phyloP scores from a whole-genome alignment of 441 rosid genomes.

The Gossypium lobatum region DNA sequence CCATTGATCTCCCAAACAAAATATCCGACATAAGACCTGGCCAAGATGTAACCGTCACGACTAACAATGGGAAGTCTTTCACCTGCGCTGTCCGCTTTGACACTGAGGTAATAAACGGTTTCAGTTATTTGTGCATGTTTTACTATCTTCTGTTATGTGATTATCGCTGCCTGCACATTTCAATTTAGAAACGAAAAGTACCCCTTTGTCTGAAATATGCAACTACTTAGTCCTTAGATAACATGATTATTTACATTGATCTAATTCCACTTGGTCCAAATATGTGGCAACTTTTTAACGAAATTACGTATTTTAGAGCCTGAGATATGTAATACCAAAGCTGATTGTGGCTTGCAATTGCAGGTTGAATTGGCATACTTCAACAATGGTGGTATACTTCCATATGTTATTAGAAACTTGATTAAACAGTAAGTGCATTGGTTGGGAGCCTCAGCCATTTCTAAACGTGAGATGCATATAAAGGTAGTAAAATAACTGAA shows the following conservation, averaged over 20 bases:
- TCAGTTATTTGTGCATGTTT: background rate
- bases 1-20: constrained; percentile 76
- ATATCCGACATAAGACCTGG: constrained; percentile 82
- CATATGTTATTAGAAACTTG: constrained; percentile 76
- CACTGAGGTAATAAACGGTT: constrained; percentile 63
- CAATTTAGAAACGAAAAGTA: background rate
- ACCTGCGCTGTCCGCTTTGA: constrained; percentile 90
- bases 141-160: background rate
- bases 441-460: background rate
- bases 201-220: background rate
- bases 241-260: background rate
- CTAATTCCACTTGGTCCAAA: background rate
- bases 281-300: background rate
- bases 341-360: constrained; percentile 7
- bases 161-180: background rate
- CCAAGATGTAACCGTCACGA: constrained; percentile 85
- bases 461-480: constrained; percentile 25
- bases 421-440: constrained; percentile 33
- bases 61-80: constrained; percentile 79
- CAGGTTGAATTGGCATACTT: constrained; percentile 95
- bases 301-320: background rate
- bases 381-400: constrained; percentile 87
- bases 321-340: background rate
- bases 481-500: constrained; percentile 30
- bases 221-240: background rate